Evolutionary conservation across 441 rosid genomes (phyloP), one percentile per base, ranked within the genome.

Genomic region (Croton setiger): DNA sequence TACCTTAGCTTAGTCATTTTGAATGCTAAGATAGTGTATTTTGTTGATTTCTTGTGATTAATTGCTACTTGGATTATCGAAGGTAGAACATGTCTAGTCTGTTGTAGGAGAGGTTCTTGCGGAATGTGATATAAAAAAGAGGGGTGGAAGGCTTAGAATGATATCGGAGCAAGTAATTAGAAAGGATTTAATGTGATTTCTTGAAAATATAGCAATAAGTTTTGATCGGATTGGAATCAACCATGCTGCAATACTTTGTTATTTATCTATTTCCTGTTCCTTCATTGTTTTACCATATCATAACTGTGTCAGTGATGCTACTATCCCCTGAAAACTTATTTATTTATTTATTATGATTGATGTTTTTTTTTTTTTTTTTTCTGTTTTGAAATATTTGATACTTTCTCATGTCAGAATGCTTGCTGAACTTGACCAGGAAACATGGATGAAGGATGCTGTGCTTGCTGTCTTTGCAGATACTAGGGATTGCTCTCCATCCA

Each of bases 401-500:
- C 67, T 51, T 60, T 68, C 82, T 80, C 71, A 79, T 75, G 57
- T 73, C 77, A 57, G 65, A 66, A 60, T 74, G 74, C 65, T 56
- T 75, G 62, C 79, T 80, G 76, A 74, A 78, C 70, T 78, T 82
- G 81, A 74, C 72, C 90, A 94, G 96, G 98, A 91, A 84, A 80
- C 58, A 57, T 91, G 98, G 97, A 83, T 94, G 67, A 91, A 83
- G 78, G 97, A 87, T 74, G 74, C 89, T 63, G 96, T 88, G 79
- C 94, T 94, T 74, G 76, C 80, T 75, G 65, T 66, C 44, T 94
- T 94, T 81, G 80, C 92, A 20, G 98, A 91, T 80, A 94, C 98
- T 60, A 78, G 80, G 74, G 89, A 86, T 72, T 90, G 86, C 81
- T 85, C 94, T 75, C 87, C 94, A 8, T 87, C 91, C 70, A 76